phyloP scores from a whole-genome alignment of 495 filamentous ascomycete genomes.

The Annulohypoxylon nitens region DNA sequence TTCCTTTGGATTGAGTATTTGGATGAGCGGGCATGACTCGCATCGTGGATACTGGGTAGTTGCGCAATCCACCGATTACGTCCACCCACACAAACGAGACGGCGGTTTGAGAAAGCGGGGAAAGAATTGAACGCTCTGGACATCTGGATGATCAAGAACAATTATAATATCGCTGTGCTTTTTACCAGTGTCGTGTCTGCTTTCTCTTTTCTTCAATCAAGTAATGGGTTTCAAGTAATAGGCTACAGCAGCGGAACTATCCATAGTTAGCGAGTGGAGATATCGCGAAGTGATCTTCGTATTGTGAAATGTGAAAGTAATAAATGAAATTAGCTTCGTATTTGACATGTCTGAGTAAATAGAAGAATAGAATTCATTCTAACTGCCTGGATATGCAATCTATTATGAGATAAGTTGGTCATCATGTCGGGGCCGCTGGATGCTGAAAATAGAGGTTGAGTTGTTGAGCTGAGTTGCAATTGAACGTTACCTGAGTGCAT shows the following conservation, averaged over 20 bases:
- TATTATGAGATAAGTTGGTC: background rate
- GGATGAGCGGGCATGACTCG: background rate
- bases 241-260: background rate
- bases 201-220: background rate
- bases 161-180: background rate
- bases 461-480: background rate
- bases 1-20: background rate
- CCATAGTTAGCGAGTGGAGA: constrained; percentile 18
- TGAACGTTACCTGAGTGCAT: background rate
- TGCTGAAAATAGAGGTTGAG: background rate
- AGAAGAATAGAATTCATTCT: background rate
- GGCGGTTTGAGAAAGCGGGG: background rate
- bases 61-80: background rate
- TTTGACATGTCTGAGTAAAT: background rate
- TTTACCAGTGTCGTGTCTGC: background rate
- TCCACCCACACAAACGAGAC: background rate
- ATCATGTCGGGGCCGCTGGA: background rate
- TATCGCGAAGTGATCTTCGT: constrained; percentile 10
- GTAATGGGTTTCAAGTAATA: background rate
- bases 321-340: background rate
- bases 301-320: constrained; percentile 17
- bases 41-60: background rate
- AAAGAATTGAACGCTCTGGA: background rate
- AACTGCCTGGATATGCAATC: background rate
- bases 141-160: background rate